phyloP scores from a whole-genome alignment of 2,329 filamentous ascomycete genomes.

The Didymella pinodella region DNA sequence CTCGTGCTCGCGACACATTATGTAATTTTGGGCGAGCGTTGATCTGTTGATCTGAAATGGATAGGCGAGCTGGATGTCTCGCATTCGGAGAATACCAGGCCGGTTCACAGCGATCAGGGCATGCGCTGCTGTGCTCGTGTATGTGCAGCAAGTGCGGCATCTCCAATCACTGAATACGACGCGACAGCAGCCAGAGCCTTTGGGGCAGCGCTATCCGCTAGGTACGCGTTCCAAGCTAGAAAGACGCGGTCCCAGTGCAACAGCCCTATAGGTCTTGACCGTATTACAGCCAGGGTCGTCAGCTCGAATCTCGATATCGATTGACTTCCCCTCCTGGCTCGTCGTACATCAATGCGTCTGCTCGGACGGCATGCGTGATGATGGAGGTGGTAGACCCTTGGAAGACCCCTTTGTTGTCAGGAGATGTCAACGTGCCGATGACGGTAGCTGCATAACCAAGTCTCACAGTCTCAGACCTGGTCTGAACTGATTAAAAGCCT shows the following conservation, averaged over 20 bases:
- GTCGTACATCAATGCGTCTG: constrained; percentile 11
- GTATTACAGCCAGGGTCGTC: background rate
- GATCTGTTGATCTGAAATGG: constrained; percentile 8
- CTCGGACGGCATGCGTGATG: background rate
- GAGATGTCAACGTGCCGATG: constrained; percentile 1
- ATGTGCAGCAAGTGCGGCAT: constrained; percentile 21
- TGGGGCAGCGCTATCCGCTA: constrained; percentile 4
- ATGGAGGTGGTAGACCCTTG: background rate
- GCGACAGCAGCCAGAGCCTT: constrained; percentile 17
- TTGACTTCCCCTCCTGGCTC: constrained; percentile 19
- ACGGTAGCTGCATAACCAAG: background rate
- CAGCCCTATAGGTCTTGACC: constrained; percentile 14
- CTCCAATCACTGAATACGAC: constrained; percentile 24
- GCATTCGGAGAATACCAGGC: constrained; percentile 15
- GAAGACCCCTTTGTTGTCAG: constrained; percentile 1
- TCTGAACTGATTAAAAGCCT: constrained; percentile 6
- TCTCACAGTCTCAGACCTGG: constrained; percentile 7
- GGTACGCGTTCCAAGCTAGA: constrained; percentile 8
- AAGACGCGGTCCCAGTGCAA: constrained; percentile 8
- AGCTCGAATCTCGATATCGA: constrained; percentile 5
- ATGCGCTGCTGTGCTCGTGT: constrained; percentile 15
- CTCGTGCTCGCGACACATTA: background rate
- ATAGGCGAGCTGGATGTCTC: constrained; percentile 1
- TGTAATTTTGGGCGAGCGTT: background rate
- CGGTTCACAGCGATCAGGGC: constrained; percentile 7